Percentiles rank a stretch among this genome's conserved stretches.
These are phyloP conservation scores for Vigna reflexopilosa DNA, from an alignment of 306 rosid species.

Conservation along the genomic window DNA sequence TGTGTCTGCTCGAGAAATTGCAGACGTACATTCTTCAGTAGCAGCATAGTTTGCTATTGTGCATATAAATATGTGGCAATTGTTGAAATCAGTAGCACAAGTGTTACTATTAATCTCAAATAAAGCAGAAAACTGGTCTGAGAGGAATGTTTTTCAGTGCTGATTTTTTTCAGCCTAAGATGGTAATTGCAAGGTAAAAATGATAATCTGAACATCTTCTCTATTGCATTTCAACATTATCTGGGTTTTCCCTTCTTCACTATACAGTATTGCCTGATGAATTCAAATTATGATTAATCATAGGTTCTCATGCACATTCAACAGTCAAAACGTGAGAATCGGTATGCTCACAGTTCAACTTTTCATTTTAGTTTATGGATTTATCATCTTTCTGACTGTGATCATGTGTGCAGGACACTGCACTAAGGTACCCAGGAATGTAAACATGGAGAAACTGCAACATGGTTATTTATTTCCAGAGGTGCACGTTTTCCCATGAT, in stretches of 20 bases:
- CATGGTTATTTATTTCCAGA: constrained; percentile 76
- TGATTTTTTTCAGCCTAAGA: constrained; percentile 50
- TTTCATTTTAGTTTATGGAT: neutral
- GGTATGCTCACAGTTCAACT: constrained; percentile 48
- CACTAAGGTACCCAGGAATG: constrained; percentile 68
- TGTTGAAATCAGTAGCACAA: neutral
- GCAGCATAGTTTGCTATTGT: neutral
- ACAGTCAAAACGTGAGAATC: constrained; percentile 44
- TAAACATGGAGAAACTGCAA: constrained; percentile 72
- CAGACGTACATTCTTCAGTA: constrained; percentile 3
- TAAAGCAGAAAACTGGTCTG: constrained; percentile 33
- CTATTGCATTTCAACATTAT: neutral
- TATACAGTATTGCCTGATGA: constrained; percentile 18
- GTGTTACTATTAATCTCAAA: constrained; percentile 35
- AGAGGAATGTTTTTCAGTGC: constrained; percentile 37
- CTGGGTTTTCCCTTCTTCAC: too few relatives aligned
- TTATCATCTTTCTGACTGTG: neutral
- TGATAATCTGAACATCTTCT: neutral
- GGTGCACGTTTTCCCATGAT: constrained; percentile 50
- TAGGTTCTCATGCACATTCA: constrained; percentile 57
- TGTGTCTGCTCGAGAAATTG: constrained; percentile 36
- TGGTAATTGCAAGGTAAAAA: constrained; percentile 55
- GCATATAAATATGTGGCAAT: constrained; percentile 17
- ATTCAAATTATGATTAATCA: constrained; percentile 11
- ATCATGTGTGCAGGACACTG: constrained; percentile 55